Conservation (phyloP, 2,329 filamentous ascomycete genomes). For the Colletotrichum noveboracense region DNA sequence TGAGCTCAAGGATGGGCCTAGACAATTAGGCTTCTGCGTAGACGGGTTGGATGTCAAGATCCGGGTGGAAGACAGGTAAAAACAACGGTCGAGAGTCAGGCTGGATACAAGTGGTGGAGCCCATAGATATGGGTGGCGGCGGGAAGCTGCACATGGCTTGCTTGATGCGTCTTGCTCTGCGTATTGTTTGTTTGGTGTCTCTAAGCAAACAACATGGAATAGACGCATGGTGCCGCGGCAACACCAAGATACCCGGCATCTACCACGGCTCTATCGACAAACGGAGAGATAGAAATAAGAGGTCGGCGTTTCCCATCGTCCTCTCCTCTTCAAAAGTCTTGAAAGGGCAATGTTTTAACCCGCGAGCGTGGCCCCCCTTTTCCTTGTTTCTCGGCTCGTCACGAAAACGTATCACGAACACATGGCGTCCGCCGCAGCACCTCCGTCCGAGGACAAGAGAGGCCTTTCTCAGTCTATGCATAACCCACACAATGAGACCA, state of each 20-base stretch:
- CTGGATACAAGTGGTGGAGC: neutral
- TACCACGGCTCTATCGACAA: neutral
- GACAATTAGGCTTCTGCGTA: slow-evolving; percentile 83
- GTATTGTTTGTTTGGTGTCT: neutral
- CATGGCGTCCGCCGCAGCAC: neutral
- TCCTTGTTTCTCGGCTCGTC: neutral
- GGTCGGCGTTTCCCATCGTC: neutral
- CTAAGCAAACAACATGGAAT: neutral
- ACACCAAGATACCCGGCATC: neutral
- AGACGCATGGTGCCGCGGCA: neutral
- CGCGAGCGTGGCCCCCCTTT: neutral
- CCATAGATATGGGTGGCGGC: neutral
- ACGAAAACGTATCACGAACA: neutral
- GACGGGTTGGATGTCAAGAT: slow-evolving; percentile 75
- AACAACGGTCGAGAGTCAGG: neutral
- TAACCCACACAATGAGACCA: neutral
- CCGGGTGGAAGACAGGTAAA: slow-evolving; percentile 63
- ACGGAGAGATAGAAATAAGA: neutral
- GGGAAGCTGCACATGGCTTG: neutral
- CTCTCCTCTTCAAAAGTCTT: neutral
- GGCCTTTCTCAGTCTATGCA: slow-evolving; percentile 20
- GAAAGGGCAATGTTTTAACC: neutral
- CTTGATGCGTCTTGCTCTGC: neutral
- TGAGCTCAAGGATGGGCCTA: slow-evolving; percentile 79
- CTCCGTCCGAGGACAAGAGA: neutral